Base-by-base conservation (phyloP, 148 eudicot species). In the Arbutus unedo region DNA sequence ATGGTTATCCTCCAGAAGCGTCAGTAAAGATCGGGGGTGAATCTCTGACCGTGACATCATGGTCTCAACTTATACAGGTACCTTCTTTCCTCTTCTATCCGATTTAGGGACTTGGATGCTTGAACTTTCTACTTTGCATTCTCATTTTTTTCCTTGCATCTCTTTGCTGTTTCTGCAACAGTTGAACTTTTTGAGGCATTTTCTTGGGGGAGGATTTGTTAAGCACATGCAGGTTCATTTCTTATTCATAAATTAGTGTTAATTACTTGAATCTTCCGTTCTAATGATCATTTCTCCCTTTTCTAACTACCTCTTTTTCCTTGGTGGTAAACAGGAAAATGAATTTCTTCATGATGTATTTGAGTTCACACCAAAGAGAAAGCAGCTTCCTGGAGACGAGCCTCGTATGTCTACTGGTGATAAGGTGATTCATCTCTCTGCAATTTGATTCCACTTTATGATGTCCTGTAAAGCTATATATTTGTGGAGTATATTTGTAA, bases 1-100 rank as follows among this genome's bases (percentile, higher is more conserved):
- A 91, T 85, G 98, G 97, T 49, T 88, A 87, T 82, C 38, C 87
- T 60, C 99, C 99, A 8, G 92, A 91, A 85, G 76, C 89, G 55
- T 91, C 93, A 44, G 54, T 84, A 38, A 96, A 96, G 89, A 92
- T 96, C 68, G 99, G 99, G 38, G 90, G 91, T 41, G 93, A 89
- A 76, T 77, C 90, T 44, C 75, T 94, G 80, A 83, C 18, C 62
- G 89, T 91, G 4, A 85, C 86, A 23, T 87, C 99, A 43, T 94
- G 99, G 99, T 86, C 95, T 67, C 90, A 92, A 53, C 79, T 91
- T 79, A 89, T 96, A 82, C 97, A 89, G 98, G 98, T 95, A 64
- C 47, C 74, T 64, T 21, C 74, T 62, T 45, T n/a, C 38, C 76
- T 23, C 48, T 80, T 25, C 43, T 19, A 41, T 67, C 71, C 2